Evolutionary conservation across 2,329 filamentous ascomycete species (phyloP).

Genomic region (Waltergamsia citrina): DNA sequence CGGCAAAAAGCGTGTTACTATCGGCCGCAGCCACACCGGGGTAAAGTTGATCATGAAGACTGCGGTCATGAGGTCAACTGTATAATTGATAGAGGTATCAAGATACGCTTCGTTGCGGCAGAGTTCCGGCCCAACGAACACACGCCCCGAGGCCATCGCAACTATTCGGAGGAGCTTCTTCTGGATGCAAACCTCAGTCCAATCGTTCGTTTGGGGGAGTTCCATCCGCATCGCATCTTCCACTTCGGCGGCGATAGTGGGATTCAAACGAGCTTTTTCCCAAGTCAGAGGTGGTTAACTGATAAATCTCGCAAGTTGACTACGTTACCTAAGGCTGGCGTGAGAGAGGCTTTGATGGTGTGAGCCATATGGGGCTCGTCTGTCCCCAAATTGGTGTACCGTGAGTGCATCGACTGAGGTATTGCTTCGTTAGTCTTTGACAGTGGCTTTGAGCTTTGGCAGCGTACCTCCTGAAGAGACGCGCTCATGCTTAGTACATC

Average conservation of each 20-base stretch:
- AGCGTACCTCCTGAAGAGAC: constrained; percentile 6
- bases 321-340: constrained; percentile 19
- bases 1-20: constrained; percentile 19
- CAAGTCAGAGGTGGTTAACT: neutral
- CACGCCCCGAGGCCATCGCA: constrained; percentile 32
- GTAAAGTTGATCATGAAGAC: constrained; percentile 17
- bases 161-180: constrained; percentile 32
- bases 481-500: constrained; percentile 6
- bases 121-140: constrained; percentile 37
- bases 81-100: constrained; percentile 36
- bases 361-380: constrained; percentile 14
- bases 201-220: constrained; percentile 25
- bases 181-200: constrained; percentile 30
- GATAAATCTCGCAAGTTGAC: neutral
- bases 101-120: constrained; percentile 34
- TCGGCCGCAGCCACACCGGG: constrained; percentile 19
- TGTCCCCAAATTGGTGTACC: constrained; percentile 20
- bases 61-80: constrained; percentile 28
- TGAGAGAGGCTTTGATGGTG: constrained; percentile 20
- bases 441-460: too few relatives aligned
- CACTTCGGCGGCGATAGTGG: constrained; percentile 26
- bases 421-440: too few relatives aligned
- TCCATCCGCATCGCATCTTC: constrained; percentile 18
- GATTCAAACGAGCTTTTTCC: constrained; percentile 21
- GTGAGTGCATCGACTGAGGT: constrained; percentile 17